Conservation (phyloP, 192 early-diverging fungal species). For the Mortierella antarctica region DNA sequence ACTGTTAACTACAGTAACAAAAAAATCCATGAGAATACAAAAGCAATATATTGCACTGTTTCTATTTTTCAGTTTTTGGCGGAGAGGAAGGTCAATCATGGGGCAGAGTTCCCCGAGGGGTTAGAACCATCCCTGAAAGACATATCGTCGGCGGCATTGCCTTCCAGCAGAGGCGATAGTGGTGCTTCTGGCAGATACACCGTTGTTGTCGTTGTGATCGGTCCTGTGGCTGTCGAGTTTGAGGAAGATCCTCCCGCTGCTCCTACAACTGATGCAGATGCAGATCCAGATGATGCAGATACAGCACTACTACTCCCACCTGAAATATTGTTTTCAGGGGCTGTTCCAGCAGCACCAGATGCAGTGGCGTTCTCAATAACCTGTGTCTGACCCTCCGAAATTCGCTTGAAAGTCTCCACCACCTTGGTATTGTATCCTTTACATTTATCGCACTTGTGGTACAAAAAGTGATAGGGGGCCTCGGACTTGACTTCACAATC, state of each 20-base stretch:
- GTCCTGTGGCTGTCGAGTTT: not conserved
- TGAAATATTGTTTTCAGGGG: slow-evolving; percentile 30
- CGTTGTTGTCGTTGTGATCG: not conserved
- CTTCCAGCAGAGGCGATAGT: slow-evolving; percentile 3
- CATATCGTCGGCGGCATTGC: slow-evolving; percentile 20
- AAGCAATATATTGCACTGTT: not conserved
- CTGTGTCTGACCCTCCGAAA: not conserved
- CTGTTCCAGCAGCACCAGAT: not conserved
- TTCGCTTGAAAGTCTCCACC: slow-evolving; percentile 62
- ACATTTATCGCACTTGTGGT: slow-evolving; percentile 93
- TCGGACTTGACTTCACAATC: slow-evolving; percentile 89
- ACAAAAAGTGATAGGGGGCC: slow-evolving; percentile 95
- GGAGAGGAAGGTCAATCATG: not conserved
- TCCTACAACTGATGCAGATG: not conserved
- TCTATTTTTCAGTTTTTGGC: not conserved
- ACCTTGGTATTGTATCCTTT: slow-evolving; percentile 91
- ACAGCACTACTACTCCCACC: slow-evolving; percentile 3
- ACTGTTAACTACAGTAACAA: not conserved
- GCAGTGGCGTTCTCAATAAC: slow-evolving; percentile 22
- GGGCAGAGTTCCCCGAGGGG: slow-evolving; percentile 21
- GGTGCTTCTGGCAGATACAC: slow-evolving; percentile 8
- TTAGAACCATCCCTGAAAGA: not conserved
- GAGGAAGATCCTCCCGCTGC: not conserved
- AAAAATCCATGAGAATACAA: not conserved
- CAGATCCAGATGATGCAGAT: not conserved